phyloP scores from a whole-genome alignment of 306 rosid species.

The Cicer cuneatum region DNA sequence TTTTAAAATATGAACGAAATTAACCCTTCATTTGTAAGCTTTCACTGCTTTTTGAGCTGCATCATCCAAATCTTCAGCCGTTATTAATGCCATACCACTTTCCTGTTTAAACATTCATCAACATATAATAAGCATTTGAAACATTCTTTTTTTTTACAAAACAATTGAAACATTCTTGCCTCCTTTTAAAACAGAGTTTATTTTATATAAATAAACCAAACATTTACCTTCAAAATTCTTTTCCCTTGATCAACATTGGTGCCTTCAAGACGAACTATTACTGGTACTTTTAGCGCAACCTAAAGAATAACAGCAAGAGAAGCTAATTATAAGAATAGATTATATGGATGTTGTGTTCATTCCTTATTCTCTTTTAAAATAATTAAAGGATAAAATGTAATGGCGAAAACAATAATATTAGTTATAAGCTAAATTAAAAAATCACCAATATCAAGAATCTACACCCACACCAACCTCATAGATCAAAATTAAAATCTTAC shows the following conservation, averaged over 20 bases:
- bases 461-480: conserved; percentile 21
- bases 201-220: conserved; percentile 15
- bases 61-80: conserved; percentile 97
- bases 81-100: conserved; percentile 84
- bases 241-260: conserved; percentile 96
- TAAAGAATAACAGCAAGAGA: conserved; percentile 45
- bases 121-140: conserved; percentile 31
- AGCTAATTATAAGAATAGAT: conserved; percentile 28
- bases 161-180: conserved; percentile 23
- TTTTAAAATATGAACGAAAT: conserved; percentile 34
- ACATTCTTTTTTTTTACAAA: conserved; percentile 13
- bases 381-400: neutral
- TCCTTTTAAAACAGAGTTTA: conserved; percentile 4
- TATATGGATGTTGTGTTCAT: conserved; percentile 18
- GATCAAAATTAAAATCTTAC: conserved; percentile 38
- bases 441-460: conserved; percentile 21
- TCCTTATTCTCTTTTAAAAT: neutral
- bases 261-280: conserved; percentile 96
- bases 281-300: conserved; percentile 94
- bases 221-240: conserved; percentile 79
- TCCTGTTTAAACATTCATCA: conserved; percentile 67
- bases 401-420: neutral
- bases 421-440: neutral
- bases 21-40: conserved; percentile 61
- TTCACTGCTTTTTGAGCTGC: conserved; percentile 96